Conservation (phyloP, 345 rosid genomes). For the Eucalyptus polyanthemos region DNA sequence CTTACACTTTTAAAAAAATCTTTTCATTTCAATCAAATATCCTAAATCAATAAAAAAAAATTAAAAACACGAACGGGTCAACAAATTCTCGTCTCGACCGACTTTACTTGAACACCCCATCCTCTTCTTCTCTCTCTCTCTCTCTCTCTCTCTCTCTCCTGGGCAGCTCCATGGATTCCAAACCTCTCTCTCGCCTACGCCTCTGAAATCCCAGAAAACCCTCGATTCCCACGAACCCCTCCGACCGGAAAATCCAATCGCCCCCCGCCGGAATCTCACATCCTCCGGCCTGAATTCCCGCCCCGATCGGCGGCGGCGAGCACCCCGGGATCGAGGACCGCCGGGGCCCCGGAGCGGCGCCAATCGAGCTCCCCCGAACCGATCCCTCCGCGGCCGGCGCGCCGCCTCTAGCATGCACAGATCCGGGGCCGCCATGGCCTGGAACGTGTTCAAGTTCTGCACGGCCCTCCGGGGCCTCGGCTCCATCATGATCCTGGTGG, state of each 20-base stretch:
- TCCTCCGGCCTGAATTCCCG: not conserved
- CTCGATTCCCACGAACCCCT: not conserved
- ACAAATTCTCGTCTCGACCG: not conserved
- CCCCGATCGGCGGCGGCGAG: not conserved
- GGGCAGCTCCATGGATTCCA: not conserved
- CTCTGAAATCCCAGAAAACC: not conserved
- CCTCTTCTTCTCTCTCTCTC: not conserved
- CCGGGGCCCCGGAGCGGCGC: not conserved
- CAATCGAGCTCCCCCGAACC: not conserved
- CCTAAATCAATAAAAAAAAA: not conserved
- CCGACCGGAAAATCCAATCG: not conserved
- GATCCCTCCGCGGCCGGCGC: not conserved
- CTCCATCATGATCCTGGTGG: constrained; percentile 93
- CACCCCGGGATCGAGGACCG: not conserved
- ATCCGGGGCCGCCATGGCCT: constrained; percentile 95
- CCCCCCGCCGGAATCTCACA: not conserved
- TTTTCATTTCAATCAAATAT: not conserved
- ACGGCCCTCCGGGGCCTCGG: constrained; percentile 94
- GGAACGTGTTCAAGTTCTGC: constrained; percentile 98
- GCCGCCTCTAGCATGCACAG: constrained; percentile 52
- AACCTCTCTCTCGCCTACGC: not conserved
- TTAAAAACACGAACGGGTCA: not conserved
- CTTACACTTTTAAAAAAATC: not conserved
- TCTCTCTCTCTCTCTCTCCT: not conserved
- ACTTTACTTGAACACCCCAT: not conserved